phyloP scores from a whole-genome alignment of 352 stramenopile species.

The Globisporangium camurandrum region DNA sequence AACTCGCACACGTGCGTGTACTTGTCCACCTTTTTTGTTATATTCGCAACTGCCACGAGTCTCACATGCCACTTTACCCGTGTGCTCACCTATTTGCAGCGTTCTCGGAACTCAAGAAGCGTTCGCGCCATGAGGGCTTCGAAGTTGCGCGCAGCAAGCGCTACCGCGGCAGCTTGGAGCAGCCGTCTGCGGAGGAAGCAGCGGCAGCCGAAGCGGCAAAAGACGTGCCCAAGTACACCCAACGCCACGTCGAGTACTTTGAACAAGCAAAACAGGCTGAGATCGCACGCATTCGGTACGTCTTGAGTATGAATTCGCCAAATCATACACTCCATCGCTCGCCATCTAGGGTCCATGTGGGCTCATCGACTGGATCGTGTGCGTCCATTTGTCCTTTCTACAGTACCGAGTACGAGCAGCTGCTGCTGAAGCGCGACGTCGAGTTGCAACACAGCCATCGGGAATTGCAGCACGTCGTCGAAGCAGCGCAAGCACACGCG shows the following conservation, averaged over 20 bases:
- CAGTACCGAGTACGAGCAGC: conserved; percentile 73
- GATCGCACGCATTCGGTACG: conserved; percentile 57
- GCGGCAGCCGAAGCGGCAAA: conserved; percentile 23
- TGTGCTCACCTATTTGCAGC: conserved; percentile 5
- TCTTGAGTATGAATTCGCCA: background rate
- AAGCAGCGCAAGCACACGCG: conserved; percentile 32
- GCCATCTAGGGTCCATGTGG: background rate
- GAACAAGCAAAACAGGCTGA: conserved; percentile 81
- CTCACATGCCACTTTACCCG: conserved; percentile 11
- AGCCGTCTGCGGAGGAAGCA: conserved; percentile 13
- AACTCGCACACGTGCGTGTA: background rate
- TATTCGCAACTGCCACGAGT: background rate
- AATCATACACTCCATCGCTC: background rate
- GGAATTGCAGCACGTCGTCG: conserved; percentile 40
- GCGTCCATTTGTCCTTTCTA: background rate
- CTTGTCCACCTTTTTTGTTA: background rate
- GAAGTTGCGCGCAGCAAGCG: conserved; percentile 59
- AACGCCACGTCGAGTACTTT: conserved; percentile 85
- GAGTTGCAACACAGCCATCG: conserved; percentile 57
- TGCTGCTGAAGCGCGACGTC: conserved; percentile 72
- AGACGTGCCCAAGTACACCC: conserved; percentile 77
- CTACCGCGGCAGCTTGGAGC: conserved; percentile 20
- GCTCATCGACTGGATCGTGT: too few species aligned
- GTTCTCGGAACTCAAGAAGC: conserved; percentile 73
- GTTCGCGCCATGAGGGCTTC: conserved; percentile 55